These are phyloP conservation scores for Fusarium sp. DNA, from an alignment of 2,329 filamentous ascomycete species.

Conservation along the genomic window DNA sequence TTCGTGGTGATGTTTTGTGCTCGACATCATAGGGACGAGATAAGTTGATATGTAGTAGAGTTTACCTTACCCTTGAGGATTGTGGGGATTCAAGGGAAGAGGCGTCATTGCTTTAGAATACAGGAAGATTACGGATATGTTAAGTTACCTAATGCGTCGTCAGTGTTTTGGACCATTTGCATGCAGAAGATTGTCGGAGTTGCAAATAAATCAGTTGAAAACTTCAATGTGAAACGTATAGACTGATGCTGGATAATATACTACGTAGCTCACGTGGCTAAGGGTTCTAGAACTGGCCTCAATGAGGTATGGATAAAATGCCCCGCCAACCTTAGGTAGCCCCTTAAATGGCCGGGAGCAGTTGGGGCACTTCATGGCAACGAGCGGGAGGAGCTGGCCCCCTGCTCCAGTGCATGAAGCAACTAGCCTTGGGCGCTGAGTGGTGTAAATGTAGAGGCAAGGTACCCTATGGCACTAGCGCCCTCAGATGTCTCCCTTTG, in stretches of 20 bases:
- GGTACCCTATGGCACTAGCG: slow-evolving; percentile 21
- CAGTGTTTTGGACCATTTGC: background rate
- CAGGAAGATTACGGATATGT: background rate
- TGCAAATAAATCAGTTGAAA: background rate
- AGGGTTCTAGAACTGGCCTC: slow-evolving; percentile 21
- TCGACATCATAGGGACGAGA: background rate
- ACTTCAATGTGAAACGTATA: background rate
- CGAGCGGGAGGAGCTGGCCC: slow-evolving; percentile 17
- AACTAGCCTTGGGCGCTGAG: slow-evolving; percentile 24
- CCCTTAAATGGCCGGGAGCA: slow-evolving; percentile 20
- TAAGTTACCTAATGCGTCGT: background rate
- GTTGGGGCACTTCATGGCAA: background rate
- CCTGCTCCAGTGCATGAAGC: slow-evolving; percentile 18
- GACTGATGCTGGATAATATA: background rate
- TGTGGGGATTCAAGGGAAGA: slow-evolving; percentile 4
- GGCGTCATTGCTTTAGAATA: slow-evolving; percentile 11
- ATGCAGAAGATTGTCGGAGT: background rate
- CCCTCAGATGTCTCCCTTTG: slow-evolving; percentile 28
- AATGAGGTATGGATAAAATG: slow-evolving; percentile 6
- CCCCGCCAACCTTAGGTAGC: slow-evolving; percentile 21
- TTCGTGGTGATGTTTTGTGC: background rate
- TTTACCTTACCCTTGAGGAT: background rate
- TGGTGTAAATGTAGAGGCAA: slow-evolving; percentile 15
- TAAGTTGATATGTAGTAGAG: background rate
- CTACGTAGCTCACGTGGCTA: slow-evolving; percentile 10